Evolutionary conservation across 805 yeast species (phyloP).

Genomic region (Priceomyces castillae): DNA sequence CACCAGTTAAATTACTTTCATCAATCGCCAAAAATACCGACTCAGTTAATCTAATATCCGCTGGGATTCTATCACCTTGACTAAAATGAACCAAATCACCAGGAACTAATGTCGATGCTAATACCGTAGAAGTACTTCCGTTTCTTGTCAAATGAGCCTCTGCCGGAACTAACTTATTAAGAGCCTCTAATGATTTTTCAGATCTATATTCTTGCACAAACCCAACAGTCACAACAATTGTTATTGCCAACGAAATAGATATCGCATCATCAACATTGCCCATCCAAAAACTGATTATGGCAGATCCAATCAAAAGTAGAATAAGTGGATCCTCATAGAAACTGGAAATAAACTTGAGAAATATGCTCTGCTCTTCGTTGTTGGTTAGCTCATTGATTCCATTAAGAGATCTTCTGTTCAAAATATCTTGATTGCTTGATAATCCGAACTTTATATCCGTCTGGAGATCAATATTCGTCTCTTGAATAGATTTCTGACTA

Average conservation of each 20-base stretch:
- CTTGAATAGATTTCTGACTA: slow-evolving; percentile 61
- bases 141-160: slow-evolving; percentile 87
- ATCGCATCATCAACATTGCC: slow-evolving; percentile 96
- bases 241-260: slow-evolving; percentile 87
- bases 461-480: slow-evolving; percentile 57
- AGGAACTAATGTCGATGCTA: slow-evolving; percentile 88
- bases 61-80: slow-evolving; percentile 96
- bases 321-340: slow-evolving; percentile 92
- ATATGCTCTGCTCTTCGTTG: slow-evolving; percentile 74
- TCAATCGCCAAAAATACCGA: slow-evolving; percentile 82
- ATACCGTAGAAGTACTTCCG: slow-evolving; percentile 71
- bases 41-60: slow-evolving; percentile 80
- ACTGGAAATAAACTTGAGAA: slow-evolving; percentile 70
- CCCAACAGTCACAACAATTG: slow-evolving; percentile 94
- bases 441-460: slow-evolving; percentile 66
- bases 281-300: slow-evolving; percentile 81
- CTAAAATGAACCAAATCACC: slow-evolving; percentile 90
- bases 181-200: slow-evolving; percentile 90
- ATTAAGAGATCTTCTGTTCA: slow-evolving; percentile 65
- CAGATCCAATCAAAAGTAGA: slow-evolving; percentile 83
- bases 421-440: slow-evolving; percentile 64
- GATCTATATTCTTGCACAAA: slow-evolving; percentile 96
- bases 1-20: slow-evolving; percentile 95
- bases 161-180: slow-evolving; percentile 93
- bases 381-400: slow-evolving; percentile 77